A percentile compares a stretch with the other conserved stretches of the same genome.
Conservation (phyloP, 2,329 filamentous ascomycete genomes). For the Calonectria pteridis region DNA sequence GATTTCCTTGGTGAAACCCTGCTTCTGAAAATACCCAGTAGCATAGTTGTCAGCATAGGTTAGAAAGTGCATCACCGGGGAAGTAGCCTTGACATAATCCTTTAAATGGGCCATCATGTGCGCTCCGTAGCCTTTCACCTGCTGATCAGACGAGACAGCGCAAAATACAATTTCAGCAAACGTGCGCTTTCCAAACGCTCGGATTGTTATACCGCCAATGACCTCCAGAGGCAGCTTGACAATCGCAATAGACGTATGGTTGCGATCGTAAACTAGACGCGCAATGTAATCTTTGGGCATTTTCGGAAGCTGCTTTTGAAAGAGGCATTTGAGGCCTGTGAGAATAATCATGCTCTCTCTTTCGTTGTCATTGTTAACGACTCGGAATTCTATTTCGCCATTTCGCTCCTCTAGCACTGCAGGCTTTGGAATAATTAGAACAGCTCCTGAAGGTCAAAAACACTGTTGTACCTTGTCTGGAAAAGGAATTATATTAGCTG, state of each 20-base stretch:
- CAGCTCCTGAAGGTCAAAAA: neutral
- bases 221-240: conserved; percentile 96
- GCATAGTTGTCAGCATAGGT: conserved; percentile 99
- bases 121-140: conserved; percentile 98
- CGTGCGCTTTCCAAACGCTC: conserved; percentile 89
- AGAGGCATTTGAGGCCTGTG: conserved; percentile 96
- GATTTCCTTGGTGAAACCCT: conserved; percentile 99
- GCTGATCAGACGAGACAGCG: conserved; percentile 96
- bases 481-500: neutral
- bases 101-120: conserved; percentile 99
- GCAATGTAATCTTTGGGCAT: conserved; percentile 99
- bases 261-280: conserved; percentile 95
- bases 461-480: neutral
- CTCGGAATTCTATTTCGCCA: conserved; percentile 95
- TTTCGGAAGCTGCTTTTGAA: conserved; percentile 97
- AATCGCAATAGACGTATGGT: conserved; percentile 95
- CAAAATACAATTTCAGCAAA: conserved; percentile 99
- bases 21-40: conserved; percentile 99
- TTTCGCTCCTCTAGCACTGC: conserved; percentile 94
- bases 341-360: conserved; percentile 93
- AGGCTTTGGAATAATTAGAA: conserved; percentile 62
- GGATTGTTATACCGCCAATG: conserved; percentile 96
- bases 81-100: conserved; percentile 97
- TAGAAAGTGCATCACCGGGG: conserved; percentile 97
- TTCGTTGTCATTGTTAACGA: conserved; percentile 95